These are phyloP conservation scores for Boletus mariae DNA, from an alignment of 1,284 basidiomycete genomes.

Conservation along the genomic window DNA sequence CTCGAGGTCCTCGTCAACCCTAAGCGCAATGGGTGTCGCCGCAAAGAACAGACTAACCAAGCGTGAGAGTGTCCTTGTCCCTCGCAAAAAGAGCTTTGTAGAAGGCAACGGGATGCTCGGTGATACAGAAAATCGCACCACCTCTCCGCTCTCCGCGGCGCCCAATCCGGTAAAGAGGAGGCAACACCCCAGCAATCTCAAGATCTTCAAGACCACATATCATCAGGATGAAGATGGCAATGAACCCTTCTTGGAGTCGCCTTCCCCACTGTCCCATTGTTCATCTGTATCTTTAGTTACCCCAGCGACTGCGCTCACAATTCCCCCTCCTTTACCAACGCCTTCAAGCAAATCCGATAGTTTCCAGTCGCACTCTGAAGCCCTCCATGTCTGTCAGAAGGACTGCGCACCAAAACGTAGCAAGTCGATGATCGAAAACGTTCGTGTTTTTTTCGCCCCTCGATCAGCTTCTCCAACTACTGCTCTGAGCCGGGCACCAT, in stretches of 20 bases:
- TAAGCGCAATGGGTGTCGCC: conserved; percentile 47
- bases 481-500: conserved; percentile 26
- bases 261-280: conserved; percentile 47
- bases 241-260: conserved; percentile 33
- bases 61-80: conserved; percentile 65
- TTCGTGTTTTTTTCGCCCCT: conserved; percentile 41
- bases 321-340: conserved; percentile 24
- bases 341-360: conserved; percentile 22
- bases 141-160: neutral
- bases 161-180: conserved; percentile 27
- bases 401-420: conserved; percentile 41
- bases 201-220: conserved; percentile 32
- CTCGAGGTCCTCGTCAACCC: conserved; percentile 44
- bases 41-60: conserved; percentile 57
- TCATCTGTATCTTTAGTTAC: conserved; percentile 42
- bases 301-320: conserved; percentile 37
- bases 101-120: conserved; percentile 23
- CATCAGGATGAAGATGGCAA: conserved; percentile 22
- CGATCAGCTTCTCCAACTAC: conserved; percentile 34
- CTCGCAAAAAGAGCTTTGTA: conserved; percentile 46
- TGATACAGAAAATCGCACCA: conserved; percentile 23
- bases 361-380: conserved; percentile 29
- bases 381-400: conserved; percentile 22
- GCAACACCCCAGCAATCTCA: conserved; percentile 44
- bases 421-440: conserved; percentile 48